Conservation (phyloP, 2,329 filamentous ascomycete species). For the Colletotrichum viniferum region DNA sequence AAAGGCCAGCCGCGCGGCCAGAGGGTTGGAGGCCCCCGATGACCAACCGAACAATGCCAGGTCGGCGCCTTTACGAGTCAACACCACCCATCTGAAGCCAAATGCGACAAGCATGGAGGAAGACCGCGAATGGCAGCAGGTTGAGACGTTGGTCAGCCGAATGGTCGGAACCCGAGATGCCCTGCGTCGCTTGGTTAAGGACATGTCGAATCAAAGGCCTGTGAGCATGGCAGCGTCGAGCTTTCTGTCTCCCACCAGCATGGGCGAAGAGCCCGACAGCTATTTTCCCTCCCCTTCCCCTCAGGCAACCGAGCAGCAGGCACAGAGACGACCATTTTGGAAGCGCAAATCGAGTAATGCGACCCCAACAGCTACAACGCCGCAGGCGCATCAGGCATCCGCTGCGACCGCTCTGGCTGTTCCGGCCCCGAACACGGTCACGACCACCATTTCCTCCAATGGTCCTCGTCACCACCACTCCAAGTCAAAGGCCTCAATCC, state of each 20-base stretch:
- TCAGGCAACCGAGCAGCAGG: conserved; percentile 59
- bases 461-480: conserved; percentile 35
- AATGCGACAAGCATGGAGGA: conserved; percentile 55
- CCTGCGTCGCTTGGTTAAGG: conserved; percentile 82
- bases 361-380: conserved; percentile 54
- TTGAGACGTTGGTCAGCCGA: conserved; percentile 84
- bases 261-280: conserved; percentile 54
- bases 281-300: conserved; percentile 50
- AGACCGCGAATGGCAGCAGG: conserved; percentile 83
- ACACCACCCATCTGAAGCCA: conserved; percentile 28
- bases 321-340: conserved; percentile 74
- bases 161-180: conserved; percentile 89
- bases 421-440: conserved; percentile 42
- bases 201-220: conserved; percentile 72
- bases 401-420: conserved; percentile 45
- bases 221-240: conserved; percentile 35
- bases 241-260: conserved; percentile 40
- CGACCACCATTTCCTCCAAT: conserved; percentile 33
- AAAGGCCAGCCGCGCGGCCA: conserved; percentile 72
- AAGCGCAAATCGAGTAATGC: conserved; percentile 78
- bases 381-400: conserved; percentile 41
- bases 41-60: conserved; percentile 19
- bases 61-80: conserved; percentile 29
- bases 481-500: conserved; percentile 40
- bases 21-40: conserved; percentile 46